Evolutionary conservation across 768 basidiomycete genomes (phyloP).

Genomic region (Xerocomellus intermedius): DNA sequence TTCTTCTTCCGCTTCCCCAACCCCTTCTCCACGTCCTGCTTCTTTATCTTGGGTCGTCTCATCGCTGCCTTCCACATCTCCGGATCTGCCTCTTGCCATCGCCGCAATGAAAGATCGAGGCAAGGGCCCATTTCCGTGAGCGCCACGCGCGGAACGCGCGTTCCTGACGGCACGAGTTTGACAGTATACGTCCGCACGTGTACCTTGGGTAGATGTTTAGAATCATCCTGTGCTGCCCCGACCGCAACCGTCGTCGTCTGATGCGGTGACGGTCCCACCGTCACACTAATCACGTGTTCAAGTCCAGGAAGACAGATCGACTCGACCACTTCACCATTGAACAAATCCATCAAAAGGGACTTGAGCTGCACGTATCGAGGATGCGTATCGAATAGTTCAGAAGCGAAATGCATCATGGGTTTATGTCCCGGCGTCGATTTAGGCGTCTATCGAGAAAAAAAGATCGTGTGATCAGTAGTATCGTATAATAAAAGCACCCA

Average conservation of each 20-base stretch:
- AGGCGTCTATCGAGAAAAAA: constrained; percentile 45
- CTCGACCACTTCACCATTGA: constrained; percentile 84
- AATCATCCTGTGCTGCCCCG: constrained; percentile 35
- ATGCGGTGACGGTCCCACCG: constrained; percentile 62
- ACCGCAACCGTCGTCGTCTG: background rate
- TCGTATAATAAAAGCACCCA: no score
- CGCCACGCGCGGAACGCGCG: constrained; percentile 76
- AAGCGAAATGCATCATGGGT: constrained; percentile 94
- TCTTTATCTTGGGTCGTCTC: constrained; percentile 83
- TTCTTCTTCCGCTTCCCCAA: constrained; percentile 94
- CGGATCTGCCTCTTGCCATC: constrained; percentile 70
- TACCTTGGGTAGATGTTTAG: constrained; percentile 65
- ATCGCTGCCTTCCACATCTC: constrained; percentile 81
- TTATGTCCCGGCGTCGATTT: constrained; percentile 89
- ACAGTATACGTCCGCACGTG: constrained; percentile 88
- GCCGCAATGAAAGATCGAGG: constrained; percentile 77
- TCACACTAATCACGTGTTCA: constrained; percentile 85
- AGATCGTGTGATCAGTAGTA: background rate
- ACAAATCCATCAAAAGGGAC: constrained; percentile 86
- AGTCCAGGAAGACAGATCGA: constrained; percentile 81
- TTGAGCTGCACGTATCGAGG: constrained; percentile 91
- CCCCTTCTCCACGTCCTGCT: constrained; percentile 82
- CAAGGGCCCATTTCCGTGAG: constrained; percentile 89
- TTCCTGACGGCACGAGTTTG: constrained; percentile 70
- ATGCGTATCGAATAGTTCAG: constrained; percentile 92